A percentile compares a stretch with the other conserved stretches of the same genome.
These are phyloP conservation scores for Botrytis porri DNA, from an alignment of 2,329 filamentous ascomycete genomes.

Conservation along the genomic window DNA sequence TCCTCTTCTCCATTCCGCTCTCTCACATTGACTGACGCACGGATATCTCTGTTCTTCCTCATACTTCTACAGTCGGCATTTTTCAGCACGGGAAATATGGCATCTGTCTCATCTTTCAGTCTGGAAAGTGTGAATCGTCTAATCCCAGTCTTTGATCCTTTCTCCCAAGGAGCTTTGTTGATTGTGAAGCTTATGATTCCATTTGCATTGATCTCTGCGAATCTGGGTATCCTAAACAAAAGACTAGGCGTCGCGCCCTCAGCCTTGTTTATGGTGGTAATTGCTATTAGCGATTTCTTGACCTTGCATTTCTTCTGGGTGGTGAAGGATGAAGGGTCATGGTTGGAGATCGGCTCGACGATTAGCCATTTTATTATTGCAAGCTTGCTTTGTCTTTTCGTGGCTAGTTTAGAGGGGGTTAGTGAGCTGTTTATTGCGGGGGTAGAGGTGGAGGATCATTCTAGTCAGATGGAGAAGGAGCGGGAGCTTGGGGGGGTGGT, in stretches of 20 bases:
- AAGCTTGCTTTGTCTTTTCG: constrained; percentile 84
- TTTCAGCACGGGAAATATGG: constrained; percentile 95
- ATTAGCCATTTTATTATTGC: constrained; percentile 96
- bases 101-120: constrained; percentile 89
- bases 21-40: constrained; percentile 76
- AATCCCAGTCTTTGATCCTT: constrained; percentile 89
- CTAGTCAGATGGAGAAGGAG: constrained; percentile 31
- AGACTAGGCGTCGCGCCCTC: constrained; percentile 80
- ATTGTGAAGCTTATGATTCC: constrained; percentile 89
- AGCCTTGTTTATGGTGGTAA: constrained; percentile 90
- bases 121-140: constrained; percentile 85
- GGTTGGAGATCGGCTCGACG: constrained; percentile 95
- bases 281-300: constrained; percentile 85
- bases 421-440: constrained; percentile 81
- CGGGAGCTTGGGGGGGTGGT: constrained; percentile 32
- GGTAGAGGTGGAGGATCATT: constrained; percentile 58
- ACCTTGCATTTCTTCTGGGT: constrained; percentile 98
- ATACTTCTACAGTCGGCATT: constrained; percentile 92
- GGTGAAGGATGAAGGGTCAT: constrained; percentile 92
- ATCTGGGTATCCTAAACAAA: constrained; percentile 88
- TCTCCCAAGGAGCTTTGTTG: constrained; percentile 83
- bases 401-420: constrained; percentile 79
- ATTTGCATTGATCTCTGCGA: constrained; percentile 88
- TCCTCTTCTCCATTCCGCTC: constrained; percentile 49
- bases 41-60: constrained; percentile 92